Base-by-base conservation (phyloP, 2,329 filamentous ascomycete species). In the Cladorrhinum sp. region DNA sequence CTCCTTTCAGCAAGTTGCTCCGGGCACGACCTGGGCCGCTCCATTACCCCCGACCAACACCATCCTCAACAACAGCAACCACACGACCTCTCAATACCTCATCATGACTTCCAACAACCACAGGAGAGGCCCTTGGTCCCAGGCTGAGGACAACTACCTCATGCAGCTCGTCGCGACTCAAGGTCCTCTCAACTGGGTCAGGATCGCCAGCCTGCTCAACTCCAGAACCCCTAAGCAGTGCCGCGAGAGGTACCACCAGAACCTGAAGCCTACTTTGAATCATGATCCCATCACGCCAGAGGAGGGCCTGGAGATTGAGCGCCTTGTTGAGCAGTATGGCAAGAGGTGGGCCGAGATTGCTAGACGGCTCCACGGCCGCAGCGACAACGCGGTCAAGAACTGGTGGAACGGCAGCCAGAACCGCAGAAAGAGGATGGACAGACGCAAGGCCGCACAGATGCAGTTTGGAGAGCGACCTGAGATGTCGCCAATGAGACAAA, bases 341-440 rank as follows among this genome's bases (percentile, higher is more conserved):
- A 95, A 93, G 78, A 45, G 90, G 59, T 97, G 93, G 93, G 93
- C 93, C 2, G 92, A 97, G 72, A 97, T 97, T 71, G 91, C 93
- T 50, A 84, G 93, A 66, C 82, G 86, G 50, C 82, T 97, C 20
- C 83, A 88, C 58, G 92, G 92, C 65, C 88, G 93, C 70, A 96
- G 92, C 74, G 93, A 97, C 78, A 97, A 97, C 71, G 90, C 91
- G 25, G 91, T 97, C 65, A 97, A 97, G 84, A 97, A 97, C 75
- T 97, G 92, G 92, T 96, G 91, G 91, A 96, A 96, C 72, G 92
- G 93, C 54, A 91, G 89, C 72, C 90, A 93, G 82, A 96, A 96
- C 77, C 86, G 92, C 70, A 83, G 89, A 69, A 82, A 80, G 70
- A 79, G 86, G 66, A 73, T 79, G 56, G 72, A 77, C 64, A 74